These are phyloP conservation scores for Nyctanthes arbortristis DNA, from an alignment of 257 asterid species.

Conservation along the genomic window DNA sequence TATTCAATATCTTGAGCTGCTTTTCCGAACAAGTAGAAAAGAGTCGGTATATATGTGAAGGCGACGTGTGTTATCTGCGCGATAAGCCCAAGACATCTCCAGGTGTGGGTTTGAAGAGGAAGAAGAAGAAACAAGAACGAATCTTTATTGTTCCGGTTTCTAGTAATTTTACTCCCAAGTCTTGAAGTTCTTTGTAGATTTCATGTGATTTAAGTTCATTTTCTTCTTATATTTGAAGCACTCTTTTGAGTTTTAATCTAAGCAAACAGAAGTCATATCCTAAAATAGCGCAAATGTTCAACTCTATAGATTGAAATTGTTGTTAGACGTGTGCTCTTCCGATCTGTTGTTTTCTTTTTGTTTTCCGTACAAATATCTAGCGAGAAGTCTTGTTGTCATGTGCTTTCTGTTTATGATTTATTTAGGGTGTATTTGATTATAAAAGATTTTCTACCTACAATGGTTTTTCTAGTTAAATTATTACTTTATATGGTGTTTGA, in stretches of 20 bases:
- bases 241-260: not conserved
- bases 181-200: not conserved
- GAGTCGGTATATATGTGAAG: slow-evolving; percentile 32
- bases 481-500: too few species aligned
- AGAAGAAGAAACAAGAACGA: slow-evolving; percentile 16
- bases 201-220: not conserved
- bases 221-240: not conserved
- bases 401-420: too few species aligned
- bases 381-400: not conserved
- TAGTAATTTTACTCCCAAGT: not conserved
- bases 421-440: too few species aligned
- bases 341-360: not conserved
- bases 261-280: too few species aligned
- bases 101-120: slow-evolving; percentile 23
- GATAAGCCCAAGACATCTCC: slow-evolving; percentile 20
- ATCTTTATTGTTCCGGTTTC: not conserved
- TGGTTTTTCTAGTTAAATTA: too few species aligned
- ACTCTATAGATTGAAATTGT: not conserved
- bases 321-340: too few species aligned
- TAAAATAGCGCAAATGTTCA: too few species aligned
- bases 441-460: too few species aligned
- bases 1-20: slow-evolving; percentile 37
- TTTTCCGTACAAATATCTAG: not conserved
- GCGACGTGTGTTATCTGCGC: slow-evolving; percentile 40
- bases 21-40: slow-evolving; percentile 34